Base-by-base conservation (phyloP, 345 rosid species). In the Tarenaya hassleriana region DNA sequence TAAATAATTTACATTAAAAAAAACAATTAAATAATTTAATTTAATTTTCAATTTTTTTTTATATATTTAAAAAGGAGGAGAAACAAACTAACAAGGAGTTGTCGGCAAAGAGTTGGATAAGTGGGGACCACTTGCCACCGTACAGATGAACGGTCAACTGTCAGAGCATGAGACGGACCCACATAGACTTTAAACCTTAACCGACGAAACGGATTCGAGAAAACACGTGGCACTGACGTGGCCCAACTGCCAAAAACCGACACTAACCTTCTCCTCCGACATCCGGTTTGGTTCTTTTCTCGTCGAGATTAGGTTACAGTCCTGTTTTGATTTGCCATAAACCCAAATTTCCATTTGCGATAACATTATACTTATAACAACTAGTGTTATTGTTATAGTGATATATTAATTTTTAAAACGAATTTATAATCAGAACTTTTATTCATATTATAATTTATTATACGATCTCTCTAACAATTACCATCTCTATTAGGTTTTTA, bases 221-320 rank as follows among this genome's bases (percentile, higher is more conserved):
- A 5, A 24, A 5, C 29, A 56, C 34, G 39, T 47, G 35, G 18
- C 21, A 34, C 16, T 66, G 64, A 58, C 64, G 56, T 58, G 70
- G 60, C 64, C 54, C 70, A 40, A 47, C 64, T 50, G 64, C 24
- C 46, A 47, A 49, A 51, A 66, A 55, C 70, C 70, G 60, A 65
- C 55, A 58, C 16, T 38, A 65, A 52, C 6, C 50, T 20, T 47
- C 47, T 35, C 63, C 57, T 56, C 69, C 63, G 52, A 56, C 58
- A 37, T 44, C 37, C 58, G 50, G 21, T 57, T 56, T 56, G 46
- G 63, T 56, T 51, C 37, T 29, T 44, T 57, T 52, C 49, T 46
- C 43, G 34, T 56, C 47, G 27, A 39, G 24, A 16, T 24, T 24
- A 24, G n/a, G n/a, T n/a, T n/a, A n/a, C n/a, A n/a, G n/a, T n/a